phyloP scores from a whole-genome alignment of 2,329 filamentous ascomycete species.

The Curvularia eragrostidis region DNA sequence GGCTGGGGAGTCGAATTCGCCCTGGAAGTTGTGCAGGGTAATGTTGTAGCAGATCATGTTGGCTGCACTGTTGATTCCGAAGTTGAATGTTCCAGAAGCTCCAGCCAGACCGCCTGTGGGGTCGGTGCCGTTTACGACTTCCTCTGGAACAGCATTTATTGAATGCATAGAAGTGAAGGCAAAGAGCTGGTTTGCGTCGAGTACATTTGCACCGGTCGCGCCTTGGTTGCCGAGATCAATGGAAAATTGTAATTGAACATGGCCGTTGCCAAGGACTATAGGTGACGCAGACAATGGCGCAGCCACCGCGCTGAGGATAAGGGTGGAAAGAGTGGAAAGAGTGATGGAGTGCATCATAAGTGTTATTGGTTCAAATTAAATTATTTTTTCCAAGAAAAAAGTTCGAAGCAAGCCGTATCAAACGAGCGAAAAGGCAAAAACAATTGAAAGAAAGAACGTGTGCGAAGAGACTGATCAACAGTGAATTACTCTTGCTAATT shows the following conservation, averaged over 20 bases:
- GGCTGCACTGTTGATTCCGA: conserved; percentile 58
- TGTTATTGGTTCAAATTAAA: neutral
- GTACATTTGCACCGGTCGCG: conserved; percentile 6
- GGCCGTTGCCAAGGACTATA: conserved; percentile 21
- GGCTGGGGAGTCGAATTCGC: conserved; percentile 61
- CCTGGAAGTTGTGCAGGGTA: conserved; percentile 58
- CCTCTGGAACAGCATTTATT: conserved; percentile 56
- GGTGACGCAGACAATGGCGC: conserved; percentile 15
- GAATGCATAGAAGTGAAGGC: conserved; percentile 60
- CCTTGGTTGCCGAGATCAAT: conserved; percentile 27
- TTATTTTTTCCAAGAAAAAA: neutral
- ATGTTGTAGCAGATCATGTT: conserved; percentile 60
- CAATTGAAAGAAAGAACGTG: conserved; percentile 18
- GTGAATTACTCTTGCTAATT: conserved; percentile 23
- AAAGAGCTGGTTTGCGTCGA: conserved; percentile 31
- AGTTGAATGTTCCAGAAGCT: conserved; percentile 58
- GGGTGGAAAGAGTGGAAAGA: conserved; percentile 16
- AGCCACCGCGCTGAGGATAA: conserved; percentile 22
- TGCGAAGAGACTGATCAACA: conserved; percentile 37
- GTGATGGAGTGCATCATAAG: conserved; percentile 30
- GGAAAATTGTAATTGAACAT: conserved; percentile 24
- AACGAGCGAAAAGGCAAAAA: conserved; percentile 9
- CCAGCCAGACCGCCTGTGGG: conserved; percentile 54
- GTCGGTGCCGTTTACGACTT: conserved; percentile 59
- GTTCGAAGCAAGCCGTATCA: neutral